Evolutionary conservation across 805 yeast species (phyloP), one percentile per base, ranked within the genome.

Genomic region (Saccharomycopsis sp.): DNA sequence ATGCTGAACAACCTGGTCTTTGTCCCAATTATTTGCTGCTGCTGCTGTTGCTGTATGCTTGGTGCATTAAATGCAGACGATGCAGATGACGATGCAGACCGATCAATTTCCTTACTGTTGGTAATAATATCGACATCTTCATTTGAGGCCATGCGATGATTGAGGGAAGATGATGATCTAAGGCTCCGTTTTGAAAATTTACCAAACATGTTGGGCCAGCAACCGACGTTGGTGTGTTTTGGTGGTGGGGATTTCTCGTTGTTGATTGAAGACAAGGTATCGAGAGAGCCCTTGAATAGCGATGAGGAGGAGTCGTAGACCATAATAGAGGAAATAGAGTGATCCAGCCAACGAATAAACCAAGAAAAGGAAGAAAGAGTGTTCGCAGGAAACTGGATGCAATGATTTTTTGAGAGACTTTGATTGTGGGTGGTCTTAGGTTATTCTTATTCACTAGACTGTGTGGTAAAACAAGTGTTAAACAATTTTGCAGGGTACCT

Each of bases 151-250:
- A 12, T 7, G 38, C 38, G 38, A 12, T 29, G 38, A 12, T 29
- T 29, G 12, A 29, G 38, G 12, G 38, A 29, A 5, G 38, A 29
- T 5, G 38, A 29, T 29, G 38, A 29, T 29, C 38, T 29, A 29
- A 44, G 49, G 19, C 22, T n/a, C 12, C 22, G 3, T 17, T 44
- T 53, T 7, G 58, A 55, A 24, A 58, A 58, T 44, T 55, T 55
- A 25, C 23, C 52, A 38, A 58, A 55, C 34, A 58, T 54, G 20
- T 49, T 24, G 2, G 61, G 58, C n/a, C 54, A 54, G 22, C 61
- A 58, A 34, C 47, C 53, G 12, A 44, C 49, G 38, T 29, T 29
- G 12, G 38, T 29, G 38, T 29, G 38, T 29, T 29, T 29, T 12
- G 38, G n/a, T n/a, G n/a, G n/a, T n/a, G n/a, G 12, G 38, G 5